phyloP scores from a whole-genome alignment of 2,329 filamentous ascomycete genomes.

The Microdochium bolleyi region DNA sequence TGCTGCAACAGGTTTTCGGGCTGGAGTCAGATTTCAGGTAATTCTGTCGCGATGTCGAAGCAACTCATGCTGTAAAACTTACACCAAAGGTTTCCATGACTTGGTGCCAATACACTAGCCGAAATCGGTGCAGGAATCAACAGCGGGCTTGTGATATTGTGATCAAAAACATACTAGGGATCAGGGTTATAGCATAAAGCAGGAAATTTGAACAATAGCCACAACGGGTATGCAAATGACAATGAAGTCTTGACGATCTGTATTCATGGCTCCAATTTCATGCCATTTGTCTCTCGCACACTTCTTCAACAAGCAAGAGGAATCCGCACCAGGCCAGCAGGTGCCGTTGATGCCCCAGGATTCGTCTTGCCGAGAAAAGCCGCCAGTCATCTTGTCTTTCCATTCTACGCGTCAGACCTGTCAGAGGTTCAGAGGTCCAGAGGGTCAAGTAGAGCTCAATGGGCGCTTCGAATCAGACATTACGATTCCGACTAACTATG shows the following conservation, averaged over 20 bases:
- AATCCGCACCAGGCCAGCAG: slow-evolving; percentile 10
- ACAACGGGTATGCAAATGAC: background rate
- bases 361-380: slow-evolving; percentile 15
- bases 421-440: background rate
- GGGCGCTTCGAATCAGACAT: slow-evolving; percentile 40
- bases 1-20: no score
- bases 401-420: background rate
- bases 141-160: no score
- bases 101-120: no score
- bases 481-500: slow-evolving; percentile 24
- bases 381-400: background rate
- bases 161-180: no score
- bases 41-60: no score
- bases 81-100: no score
- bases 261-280: no score
- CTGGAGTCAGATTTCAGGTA: no score
- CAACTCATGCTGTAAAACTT: no score
- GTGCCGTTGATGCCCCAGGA: slow-evolving; percentile 21
- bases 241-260: no score
- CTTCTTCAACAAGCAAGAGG: slow-evolving; percentile 4
- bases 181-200: no score
- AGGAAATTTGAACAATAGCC: background rate
- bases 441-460: slow-evolving; percentile 6
- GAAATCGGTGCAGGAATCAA: no score
- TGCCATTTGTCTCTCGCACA: background rate